Evolutionary conservation across 2,329 filamentous ascomycete genomes (phyloP), one percentile per base, ranked within the genome.

Genomic region (Claviceps maximensis): DNA sequence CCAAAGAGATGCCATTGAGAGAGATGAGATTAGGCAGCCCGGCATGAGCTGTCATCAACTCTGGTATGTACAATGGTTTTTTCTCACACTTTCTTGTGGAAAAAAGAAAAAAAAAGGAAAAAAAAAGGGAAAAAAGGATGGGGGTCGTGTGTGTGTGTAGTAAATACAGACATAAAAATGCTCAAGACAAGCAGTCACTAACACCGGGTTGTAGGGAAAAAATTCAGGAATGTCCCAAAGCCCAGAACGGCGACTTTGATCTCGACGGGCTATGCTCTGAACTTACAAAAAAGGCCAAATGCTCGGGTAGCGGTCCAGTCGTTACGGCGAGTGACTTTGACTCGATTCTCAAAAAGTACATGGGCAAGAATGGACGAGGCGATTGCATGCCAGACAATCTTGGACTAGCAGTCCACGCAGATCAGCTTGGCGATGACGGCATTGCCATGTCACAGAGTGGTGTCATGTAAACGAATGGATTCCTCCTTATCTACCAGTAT

Each of bases 251-350:
- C 60, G 90, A 94, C 60, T 89, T 97, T 58, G 93, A 98, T 60
- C 85, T 98, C 49, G 93, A 98, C 64, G 83, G 85, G 36, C 78
- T 98, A 25, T 98, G 93, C 71, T 86, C 86, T 4, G 90, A 98
- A 65, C 80, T 98, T 15, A 87, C 91, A 58, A 87, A 90, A 67
- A 98, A 98, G 73, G 93, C 93, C 54, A 93, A 91, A 65, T 98
- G 93, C 68, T 95, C 89, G 0, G 87, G 95, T 60, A 85, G 78
- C 19, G 91, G 93, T 17, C 88, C 94, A 13, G 88, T 95, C 19
- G 87, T 98, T 25, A 85, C 89, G 57, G 84, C 95, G 70, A 81
- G 82, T 52, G 90, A 97, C 62, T 95, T 97, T 61, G 86, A 95
- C 64, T 80, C 76, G 42, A 86, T 89, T 51, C 76, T 91, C 70